Conservation (phyloP, 129 eudicot species). For the Escallonia herrerae region DNA sequence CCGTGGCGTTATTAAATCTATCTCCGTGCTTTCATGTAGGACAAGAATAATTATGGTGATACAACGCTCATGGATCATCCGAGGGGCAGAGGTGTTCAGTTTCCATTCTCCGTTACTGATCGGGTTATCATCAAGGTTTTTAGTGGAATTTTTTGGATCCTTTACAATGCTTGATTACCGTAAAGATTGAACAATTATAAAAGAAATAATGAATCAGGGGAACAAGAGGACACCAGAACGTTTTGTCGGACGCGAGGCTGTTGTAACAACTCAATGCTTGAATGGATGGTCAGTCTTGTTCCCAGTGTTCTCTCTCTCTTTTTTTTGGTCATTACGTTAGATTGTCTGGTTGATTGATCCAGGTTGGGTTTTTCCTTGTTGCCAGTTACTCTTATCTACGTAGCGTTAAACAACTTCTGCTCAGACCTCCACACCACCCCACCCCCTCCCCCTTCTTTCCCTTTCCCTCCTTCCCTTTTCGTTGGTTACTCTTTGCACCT, state of each 20-base stretch:
- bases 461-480: too few relatives aligned
- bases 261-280: conserved; percentile 87
- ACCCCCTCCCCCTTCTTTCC: too few relatives aligned
- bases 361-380: too few relatives aligned
- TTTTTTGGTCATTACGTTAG: background rate
- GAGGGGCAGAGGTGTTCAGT: conserved; percentile 83
- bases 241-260: conserved; percentile 92
- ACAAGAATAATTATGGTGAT: conserved; percentile 48
- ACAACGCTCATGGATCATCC: conserved; percentile 33
- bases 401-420: too few relatives aligned
- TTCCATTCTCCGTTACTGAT: conserved; percentile 72
- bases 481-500: too few relatives aligned
- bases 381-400: too few relatives aligned
- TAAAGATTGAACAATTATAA: conserved; percentile 10
- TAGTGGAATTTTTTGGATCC: conserved; percentile 3
- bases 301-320: background rate
- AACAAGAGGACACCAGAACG: conserved; percentile 96
- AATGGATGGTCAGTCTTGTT: conserved; percentile 70
- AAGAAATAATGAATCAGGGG: conserved; percentile 37
- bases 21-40: conserved; percentile 34
- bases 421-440: too few relatives aligned
- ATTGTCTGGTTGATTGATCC: background rate
- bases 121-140: conserved; percentile 82
- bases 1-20: background rate
- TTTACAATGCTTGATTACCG: background rate